Percentiles rank a stretch among this genome's conserved stretches.
Evolutionary conservation across 148 eudicot species (phyloP).

Genomic region (Camellia granthamiana): DNA sequence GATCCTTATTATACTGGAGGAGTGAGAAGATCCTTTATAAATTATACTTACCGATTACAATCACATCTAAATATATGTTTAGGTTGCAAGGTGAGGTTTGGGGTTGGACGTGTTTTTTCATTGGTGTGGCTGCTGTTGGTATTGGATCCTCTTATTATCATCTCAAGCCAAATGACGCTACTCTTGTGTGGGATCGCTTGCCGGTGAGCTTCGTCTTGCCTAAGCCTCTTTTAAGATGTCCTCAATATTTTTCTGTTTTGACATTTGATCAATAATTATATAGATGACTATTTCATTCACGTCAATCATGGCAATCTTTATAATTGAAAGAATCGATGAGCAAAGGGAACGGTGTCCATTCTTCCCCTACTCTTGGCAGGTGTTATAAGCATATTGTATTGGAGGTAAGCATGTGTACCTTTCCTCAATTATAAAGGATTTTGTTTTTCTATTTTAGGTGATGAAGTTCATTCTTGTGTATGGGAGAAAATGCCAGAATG

Average conservation of each 20-base stretch:
- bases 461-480: not conserved
- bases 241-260: not conserved
- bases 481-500: not conserved
- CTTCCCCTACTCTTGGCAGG: conserved; percentile 79
- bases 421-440: not conserved
- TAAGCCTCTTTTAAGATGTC: not conserved
- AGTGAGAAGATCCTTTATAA: not conserved
- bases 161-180: conserved; percentile 80
- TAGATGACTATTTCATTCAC: conserved; percentile 98
- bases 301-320: conserved; percentile 82
- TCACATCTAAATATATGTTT: conserved; percentile 17
- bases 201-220: conserved; percentile 54
- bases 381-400: conserved; percentile 72
- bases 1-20: not conserved
- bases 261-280: not conserved
- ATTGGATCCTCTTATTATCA: conserved; percentile 94
- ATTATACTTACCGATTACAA: not conserved
- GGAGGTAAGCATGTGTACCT: conserved; percentile 56
- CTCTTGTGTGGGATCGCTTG: conserved; percentile 97
- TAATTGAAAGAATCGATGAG: conserved; percentile 92
- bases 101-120: conserved; percentile 84
- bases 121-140: conserved; percentile 89
- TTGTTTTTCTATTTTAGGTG: not conserved
- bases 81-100: conserved; percentile 89
- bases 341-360: conserved; percentile 71